Evolutionary conservation across 2,329 filamentous ascomycete species (phyloP).

Genomic region (Microascus cirrosus): DNA sequence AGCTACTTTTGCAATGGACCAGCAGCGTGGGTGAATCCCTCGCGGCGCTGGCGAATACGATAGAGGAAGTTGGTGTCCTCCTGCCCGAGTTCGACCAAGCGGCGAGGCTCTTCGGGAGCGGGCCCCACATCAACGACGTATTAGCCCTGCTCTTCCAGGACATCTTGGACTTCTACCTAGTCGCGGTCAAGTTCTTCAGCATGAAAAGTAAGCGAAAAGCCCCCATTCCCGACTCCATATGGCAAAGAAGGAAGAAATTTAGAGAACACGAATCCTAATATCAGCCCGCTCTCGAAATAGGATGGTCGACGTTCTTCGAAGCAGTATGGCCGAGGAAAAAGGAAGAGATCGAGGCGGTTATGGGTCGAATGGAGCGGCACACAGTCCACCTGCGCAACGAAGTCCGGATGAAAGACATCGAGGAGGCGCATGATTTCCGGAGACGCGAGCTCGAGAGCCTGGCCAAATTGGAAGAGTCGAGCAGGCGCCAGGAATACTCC

Average conservation of each 20-base stretch:
- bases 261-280: no score
- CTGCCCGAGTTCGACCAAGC: background rate
- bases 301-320: background rate
- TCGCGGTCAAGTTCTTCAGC: background rate
- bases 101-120: background rate
- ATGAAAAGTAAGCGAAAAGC: background rate
- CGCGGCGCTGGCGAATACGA: slow-evolving; percentile 6
- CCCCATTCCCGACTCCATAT: no score
- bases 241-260: no score
- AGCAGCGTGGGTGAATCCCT: background rate
- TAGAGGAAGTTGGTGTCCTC: slow-evolving; percentile 4
- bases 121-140: background rate
- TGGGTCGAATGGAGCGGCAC: background rate
- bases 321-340: background rate
- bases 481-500: background rate
- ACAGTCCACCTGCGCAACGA: background rate
- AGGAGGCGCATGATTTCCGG: background rate
- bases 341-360: background rate
- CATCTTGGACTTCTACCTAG: background rate
- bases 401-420: background rate
- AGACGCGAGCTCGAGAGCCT: background rate
- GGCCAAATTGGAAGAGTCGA: background rate
- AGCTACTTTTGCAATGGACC: slow-evolving; percentile 8
- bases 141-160: background rate
- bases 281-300: background rate